Conservation (phyloP, 345 rosid genomes). For the Toxicodendron radicans region DNA sequence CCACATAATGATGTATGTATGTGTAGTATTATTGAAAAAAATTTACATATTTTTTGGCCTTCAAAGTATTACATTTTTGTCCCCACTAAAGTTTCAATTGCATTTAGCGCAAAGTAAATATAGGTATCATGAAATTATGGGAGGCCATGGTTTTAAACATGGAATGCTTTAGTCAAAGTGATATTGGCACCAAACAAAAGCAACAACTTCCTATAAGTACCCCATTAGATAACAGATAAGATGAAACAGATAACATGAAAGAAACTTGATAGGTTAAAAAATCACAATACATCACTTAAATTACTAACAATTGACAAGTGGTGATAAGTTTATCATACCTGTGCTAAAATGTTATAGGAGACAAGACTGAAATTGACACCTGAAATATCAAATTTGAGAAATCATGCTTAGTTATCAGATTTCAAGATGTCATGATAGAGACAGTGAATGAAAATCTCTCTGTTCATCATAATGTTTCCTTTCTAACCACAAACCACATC, state of each 20-base stretch:
- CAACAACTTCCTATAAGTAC: background rate
- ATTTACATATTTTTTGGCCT: background rate
- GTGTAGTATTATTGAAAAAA: no score
- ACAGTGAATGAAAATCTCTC: background rate
- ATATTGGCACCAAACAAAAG: constrained; percentile 1
- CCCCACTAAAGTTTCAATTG: background rate
- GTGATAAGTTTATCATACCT: constrained; percentile 37
- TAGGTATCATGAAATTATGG: background rate
- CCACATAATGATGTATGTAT: no score
- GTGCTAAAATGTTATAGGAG: constrained; percentile 73
- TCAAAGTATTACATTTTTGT: background rate
- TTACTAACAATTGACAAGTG: background rate
- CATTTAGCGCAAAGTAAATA: background rate
- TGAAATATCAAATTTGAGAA: constrained; percentile 25
- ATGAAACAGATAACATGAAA: background rate
- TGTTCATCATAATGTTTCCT: background rate
- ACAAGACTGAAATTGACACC: constrained; percentile 62
- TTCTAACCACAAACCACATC: constrained; percentile 2
- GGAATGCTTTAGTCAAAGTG: background rate
- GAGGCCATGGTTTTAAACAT: no score
- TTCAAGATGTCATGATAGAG: background rate
- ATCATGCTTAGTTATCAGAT: background rate
- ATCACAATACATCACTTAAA: background rate
- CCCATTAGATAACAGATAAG: background rate
- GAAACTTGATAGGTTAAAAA: background rate